A percentile compares a stretch with the other conserved stretches of the same genome.
phyloP scores from a whole-genome alignment of 768 basidiomycete species.

The Hericium rajendrae region DNA sequence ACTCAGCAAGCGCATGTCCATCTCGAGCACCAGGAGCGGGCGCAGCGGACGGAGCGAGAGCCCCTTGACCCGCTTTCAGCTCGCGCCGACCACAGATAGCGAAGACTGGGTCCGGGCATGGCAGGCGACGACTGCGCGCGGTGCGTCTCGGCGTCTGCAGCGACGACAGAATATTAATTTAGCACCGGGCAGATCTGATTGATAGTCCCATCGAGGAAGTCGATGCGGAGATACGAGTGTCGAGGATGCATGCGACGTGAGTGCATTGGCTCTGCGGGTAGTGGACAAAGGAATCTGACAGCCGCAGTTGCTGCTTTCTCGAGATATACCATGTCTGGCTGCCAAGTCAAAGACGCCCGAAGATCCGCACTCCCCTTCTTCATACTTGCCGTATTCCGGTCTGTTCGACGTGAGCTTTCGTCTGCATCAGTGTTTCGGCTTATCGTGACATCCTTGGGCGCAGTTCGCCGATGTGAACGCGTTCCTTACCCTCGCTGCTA shows the following conservation, averaged over 20 bases:
- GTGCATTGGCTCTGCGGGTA: constrained; percentile 13
- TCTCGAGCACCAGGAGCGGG: constrained; percentile 17
- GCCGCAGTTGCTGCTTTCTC: constrained; percentile 47
- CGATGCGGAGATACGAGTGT: constrained; percentile 67
- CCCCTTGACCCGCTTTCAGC: constrained; percentile 13
- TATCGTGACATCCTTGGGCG: background rate
- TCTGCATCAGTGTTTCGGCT: background rate
- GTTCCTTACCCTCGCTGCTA: constrained; percentile 78
- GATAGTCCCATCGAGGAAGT: constrained; percentile 59
- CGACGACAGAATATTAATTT: background rate
- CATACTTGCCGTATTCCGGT: constrained; percentile 31
- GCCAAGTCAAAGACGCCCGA: constrained; percentile 28
- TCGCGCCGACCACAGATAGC: constrained; percentile 27
- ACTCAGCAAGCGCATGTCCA: constrained; percentile 22
- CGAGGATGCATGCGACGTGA: constrained; percentile 75
- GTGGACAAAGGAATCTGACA: background rate
- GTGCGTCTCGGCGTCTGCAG: constrained; percentile 24
- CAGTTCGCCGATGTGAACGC: constrained; percentile 84
- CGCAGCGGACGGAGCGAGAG: constrained; percentile 11
- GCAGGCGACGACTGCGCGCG: constrained; percentile 46
- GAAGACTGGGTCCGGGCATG: constrained; percentile 52
- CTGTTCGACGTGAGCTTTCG: constrained; percentile 60
- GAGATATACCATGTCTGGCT: constrained; percentile 57
- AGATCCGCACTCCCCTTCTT: constrained; percentile 7
- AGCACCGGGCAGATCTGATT: constrained; percentile 44